Percentiles rank a stretch among this genome's conserved stretches.
phyloP scores from a whole-genome alignment of 1,139 yeast species.

The Kodamaea plutei region DNA sequence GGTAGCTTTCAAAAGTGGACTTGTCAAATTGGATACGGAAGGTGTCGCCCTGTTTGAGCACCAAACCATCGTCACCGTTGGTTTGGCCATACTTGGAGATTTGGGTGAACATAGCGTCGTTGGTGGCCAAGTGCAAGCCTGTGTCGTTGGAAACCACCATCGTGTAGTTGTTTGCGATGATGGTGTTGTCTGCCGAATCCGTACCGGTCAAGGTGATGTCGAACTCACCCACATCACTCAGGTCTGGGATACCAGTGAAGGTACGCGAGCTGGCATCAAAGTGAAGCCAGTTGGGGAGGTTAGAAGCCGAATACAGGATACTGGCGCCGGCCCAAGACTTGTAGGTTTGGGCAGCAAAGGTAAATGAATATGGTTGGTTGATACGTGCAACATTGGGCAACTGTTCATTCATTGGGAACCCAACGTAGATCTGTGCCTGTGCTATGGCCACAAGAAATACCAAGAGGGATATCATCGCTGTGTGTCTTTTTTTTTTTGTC shows the following conservation, averaged over 20 bases:
- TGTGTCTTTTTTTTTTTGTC: constrained; percentile 8
- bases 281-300: constrained; percentile 72
- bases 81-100: constrained; percentile 59
- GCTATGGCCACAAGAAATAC: constrained; percentile 11
- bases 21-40: constrained; percentile 62
- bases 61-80: constrained; percentile 71
- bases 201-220: constrained; percentile 56
- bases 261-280: constrained; percentile 62
- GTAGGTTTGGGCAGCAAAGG: constrained; percentile 70
- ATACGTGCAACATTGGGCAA: constrained; percentile 83
- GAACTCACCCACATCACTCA: constrained; percentile 39
- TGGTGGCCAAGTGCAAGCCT: constrained; percentile 43
- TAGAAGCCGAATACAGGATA: constrained; percentile 52
- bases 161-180: constrained; percentile 44
- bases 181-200: constrained; percentile 50
- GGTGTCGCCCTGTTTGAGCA: constrained; percentile 62
- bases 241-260: constrained; percentile 66
- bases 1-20: constrained; percentile 48
- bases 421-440: constrained; percentile 41
- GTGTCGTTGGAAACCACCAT: constrained; percentile 56
- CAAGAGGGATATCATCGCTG: constrained; percentile 5
- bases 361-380: constrained; percentile 58
- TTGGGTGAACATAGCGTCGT: constrained; percentile 43
- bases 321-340: constrained; percentile 40
- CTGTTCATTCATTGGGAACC: constrained; percentile 80